Percentiles rank a stretch among this genome's conserved stretches.
Conservation (phyloP, 2,329 filamentous ascomycete genomes). For the Pestalotiopsis sp. region DNA sequence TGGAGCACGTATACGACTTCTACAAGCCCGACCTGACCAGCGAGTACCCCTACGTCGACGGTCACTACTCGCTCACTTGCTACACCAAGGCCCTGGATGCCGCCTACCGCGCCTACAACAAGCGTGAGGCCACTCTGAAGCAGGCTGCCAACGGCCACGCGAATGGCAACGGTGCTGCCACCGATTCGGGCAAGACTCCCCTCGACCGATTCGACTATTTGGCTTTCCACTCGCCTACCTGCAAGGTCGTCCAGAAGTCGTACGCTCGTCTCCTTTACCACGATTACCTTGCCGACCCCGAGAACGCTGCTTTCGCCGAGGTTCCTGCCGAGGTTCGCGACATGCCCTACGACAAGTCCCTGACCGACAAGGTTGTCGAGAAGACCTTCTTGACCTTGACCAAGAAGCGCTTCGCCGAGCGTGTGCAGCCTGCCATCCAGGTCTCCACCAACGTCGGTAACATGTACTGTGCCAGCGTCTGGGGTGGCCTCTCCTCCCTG, state of each 20-base stretch:
- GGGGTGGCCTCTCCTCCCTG: slow-evolving; percentile 73
- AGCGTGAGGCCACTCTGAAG: slow-evolving; percentile 65
- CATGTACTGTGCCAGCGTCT: slow-evolving; percentile 73
- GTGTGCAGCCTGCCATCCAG: slow-evolving; percentile 72
- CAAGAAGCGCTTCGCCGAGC: slow-evolving; percentile 83
- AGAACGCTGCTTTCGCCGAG: slow-evolving; percentile 68
- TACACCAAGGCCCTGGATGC: slow-evolving; percentile 80
- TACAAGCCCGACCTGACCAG: slow-evolving; percentile 88
- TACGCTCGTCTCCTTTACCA: slow-evolving; percentile 85
- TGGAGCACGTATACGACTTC: slow-evolving; percentile 86
- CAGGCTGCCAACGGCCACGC: slow-evolving; percentile 51
- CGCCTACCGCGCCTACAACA: slow-evolving; percentile 79
- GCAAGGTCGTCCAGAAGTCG: slow-evolving; percentile 85
- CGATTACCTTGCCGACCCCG: slow-evolving; percentile 75
- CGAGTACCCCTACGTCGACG: slow-evolving; percentile 85
- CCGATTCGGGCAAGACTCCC: slow-evolving; percentile 68
- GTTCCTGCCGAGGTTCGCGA: slow-evolving; percentile 76
- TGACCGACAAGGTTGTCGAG: slow-evolving; percentile 81
- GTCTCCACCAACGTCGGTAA: slow-evolving; percentile 76
- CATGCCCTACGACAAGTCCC: slow-evolving; percentile 76
- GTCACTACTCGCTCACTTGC: slow-evolving; percentile 80
- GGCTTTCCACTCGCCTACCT: slow-evolving; percentile 81
- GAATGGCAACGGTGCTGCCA: slow-evolving; percentile 45
- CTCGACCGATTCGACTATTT: slow-evolving; percentile 85
- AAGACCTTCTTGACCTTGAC: slow-evolving; percentile 84